Evolutionary conservation across 257 asterid species (phyloP), one percentile per base, ranked within the genome.

Genomic region (Nicotiana obtusifolia): DNA sequence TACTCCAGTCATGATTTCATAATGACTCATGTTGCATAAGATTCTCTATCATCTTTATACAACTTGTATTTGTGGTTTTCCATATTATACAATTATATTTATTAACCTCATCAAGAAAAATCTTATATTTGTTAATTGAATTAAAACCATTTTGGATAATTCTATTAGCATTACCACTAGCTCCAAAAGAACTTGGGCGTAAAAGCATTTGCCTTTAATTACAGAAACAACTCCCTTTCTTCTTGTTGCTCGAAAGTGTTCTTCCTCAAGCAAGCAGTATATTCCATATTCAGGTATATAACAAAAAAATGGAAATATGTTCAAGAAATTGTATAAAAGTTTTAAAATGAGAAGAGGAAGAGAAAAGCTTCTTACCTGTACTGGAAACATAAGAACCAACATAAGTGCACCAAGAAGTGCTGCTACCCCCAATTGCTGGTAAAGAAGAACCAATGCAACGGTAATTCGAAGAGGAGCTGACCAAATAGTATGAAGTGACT

Each of bases 381-480:
- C 75, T 4, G 98, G 97, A 85, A 95, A 95, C 86, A 95, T 87
- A 80, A 95, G 94, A 83, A 89, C 97, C 81, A 95, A 94, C 85
- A 93, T 14, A 78, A 95, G 82, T 56, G 99, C 95, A 83, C 98
- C 99, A 80, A 95, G 90, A 85, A 92, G 94, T 37, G 98, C 89
- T 76, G 99, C 92, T 64, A 90, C 90, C 33, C 99, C 98, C 84
- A 95, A 89, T 84, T 90, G 95, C 89, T 84, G 88, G 89, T 95
- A 95, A 77, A 95, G 98, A 91, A 95, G 98, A 89, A 90, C 84
- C 91, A 95, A 79, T 37, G 99, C 95, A 84, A 92, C 56, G 47
- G 85, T 52, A 71, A 94, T 95, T 47, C 97, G 97, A 84, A 95
- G 91, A 84, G 99, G 98, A 83, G 99, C 97, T 37, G 99, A 95